phyloP scores from a whole-genome alignment of 371 early-diverging fungal genomes.

The Cokeromyces recurvatus region DNA sequence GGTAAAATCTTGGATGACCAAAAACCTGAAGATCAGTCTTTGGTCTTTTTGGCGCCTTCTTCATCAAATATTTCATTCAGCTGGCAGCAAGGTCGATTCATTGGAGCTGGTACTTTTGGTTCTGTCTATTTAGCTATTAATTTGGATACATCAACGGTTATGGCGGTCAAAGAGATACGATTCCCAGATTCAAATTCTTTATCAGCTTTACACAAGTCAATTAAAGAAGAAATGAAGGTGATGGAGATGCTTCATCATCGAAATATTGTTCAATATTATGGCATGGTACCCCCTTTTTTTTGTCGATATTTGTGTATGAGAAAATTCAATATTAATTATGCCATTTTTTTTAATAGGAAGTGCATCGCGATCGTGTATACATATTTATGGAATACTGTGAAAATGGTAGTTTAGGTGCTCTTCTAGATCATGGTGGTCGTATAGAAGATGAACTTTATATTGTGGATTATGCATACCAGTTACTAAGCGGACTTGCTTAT shows the following conservation, averaged over 20 bases:
- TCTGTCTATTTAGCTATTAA: slow-evolving; percentile 83
- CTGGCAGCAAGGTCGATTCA: slow-evolving; percentile 84
- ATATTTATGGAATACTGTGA: slow-evolving; percentile 95
- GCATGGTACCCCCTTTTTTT: too few species aligned
- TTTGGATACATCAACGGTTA: slow-evolving; percentile 80
- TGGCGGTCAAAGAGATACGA: slow-evolving; percentile 93
- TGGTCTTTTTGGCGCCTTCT: slow-evolving; percentile 73
- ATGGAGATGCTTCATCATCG: slow-evolving; percentile 86
- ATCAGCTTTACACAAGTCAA: slow-evolving; percentile 64
- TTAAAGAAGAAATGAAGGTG: slow-evolving; percentile 88
- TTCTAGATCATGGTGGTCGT: slow-evolving; percentile 77
- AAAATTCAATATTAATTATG: too few species aligned
- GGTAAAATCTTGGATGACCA: slow-evolving; percentile 80
- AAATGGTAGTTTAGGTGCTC: slow-evolving; percentile 73
- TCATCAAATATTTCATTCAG: slow-evolving; percentile 72
- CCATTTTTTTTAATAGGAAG: slow-evolving; percentile 50
- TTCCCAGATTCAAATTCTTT: slow-evolving; percentile 75
- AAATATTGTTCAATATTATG: slow-evolving; percentile 89
- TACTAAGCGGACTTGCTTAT: slow-evolving; percentile 87
- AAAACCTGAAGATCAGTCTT: slow-evolving; percentile 72
- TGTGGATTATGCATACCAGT: slow-evolving; percentile 77
- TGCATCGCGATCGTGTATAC: slow-evolving; percentile 85
- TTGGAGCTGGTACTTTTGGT: slow-evolving; percentile 89
- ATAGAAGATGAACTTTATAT: slow-evolving; percentile 73
- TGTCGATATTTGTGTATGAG: too few species aligned